phyloP scores from a whole-genome alignment of 2,329 filamentous ascomycete species.

The Colletotrichum somersetense region DNA sequence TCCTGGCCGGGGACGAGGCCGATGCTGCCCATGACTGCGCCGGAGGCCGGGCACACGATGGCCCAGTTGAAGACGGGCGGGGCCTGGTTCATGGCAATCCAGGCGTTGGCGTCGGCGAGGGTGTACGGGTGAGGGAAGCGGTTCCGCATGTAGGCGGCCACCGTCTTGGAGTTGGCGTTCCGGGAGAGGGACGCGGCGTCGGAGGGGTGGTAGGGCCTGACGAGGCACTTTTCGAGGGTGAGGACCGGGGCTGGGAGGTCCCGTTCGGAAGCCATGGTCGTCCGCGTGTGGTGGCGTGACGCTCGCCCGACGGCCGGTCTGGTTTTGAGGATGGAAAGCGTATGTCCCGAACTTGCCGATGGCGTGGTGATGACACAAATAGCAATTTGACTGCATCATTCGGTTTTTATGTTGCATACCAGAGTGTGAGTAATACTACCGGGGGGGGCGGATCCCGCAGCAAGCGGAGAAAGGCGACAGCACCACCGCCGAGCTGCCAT shows the following conservation, averaged over 20 bases:
- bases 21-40: constrained; percentile 54
- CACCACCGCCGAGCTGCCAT: not conserved
- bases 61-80: constrained; percentile 24
- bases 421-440: not conserved
- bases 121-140: constrained; percentile 62
- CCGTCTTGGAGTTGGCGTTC: constrained; percentile 54
- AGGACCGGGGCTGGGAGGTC: constrained; percentile 28
- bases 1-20: constrained; percentile 55
- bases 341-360: not conserved
- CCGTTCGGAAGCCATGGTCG: constrained; percentile 6
- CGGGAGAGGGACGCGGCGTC: constrained; percentile 54
- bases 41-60: constrained; percentile 25
- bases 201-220: constrained; percentile 55
- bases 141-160: constrained; percentile 57
- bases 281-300: too few species aligned
- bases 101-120: constrained; percentile 53
- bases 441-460: not conserved
- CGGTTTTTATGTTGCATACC: not conserved
- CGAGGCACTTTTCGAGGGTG: constrained; percentile 44
- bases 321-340: too few species aligned
- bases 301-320: too few species aligned
- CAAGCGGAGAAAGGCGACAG: not conserved
- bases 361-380: not conserved
- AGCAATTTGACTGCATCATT: not conserved
- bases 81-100: constrained; percentile 47